Evolutionary conservation across 2,329 filamentous ascomycete species (phyloP).

Genomic region (Cucurbitaria berberidis): DNA sequence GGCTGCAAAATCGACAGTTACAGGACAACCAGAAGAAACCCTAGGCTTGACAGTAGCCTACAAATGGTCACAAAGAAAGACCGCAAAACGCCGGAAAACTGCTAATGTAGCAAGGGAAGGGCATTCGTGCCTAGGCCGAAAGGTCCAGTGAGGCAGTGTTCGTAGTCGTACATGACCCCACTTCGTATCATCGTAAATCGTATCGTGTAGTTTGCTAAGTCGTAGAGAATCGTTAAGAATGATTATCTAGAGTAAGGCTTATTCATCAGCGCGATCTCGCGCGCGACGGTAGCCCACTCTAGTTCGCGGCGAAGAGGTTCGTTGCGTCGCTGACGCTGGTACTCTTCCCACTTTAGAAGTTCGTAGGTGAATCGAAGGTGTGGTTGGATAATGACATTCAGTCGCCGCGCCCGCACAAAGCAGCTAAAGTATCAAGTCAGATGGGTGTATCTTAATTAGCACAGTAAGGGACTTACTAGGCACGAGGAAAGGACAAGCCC

Average conservation of each 20-base stretch:
- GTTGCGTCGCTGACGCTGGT: conserved; percentile 64
- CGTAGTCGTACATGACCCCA: conserved; percentile 29
- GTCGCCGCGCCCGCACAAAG: conserved; percentile 86
- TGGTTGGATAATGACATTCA: conserved; percentile 98
- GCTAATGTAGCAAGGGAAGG: conserved; percentile 4
- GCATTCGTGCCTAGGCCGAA: conserved; percentile 10
- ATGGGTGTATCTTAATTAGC: not conserved
- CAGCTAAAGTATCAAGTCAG: conserved; percentile 60
- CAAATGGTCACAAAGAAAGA: not conserved
- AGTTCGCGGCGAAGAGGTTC: conserved; percentile 72
- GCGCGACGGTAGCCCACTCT: conserved; percentile 86
- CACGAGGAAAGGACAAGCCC: conserved; percentile 82
- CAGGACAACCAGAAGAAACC: not conserved
- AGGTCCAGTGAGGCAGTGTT: conserved; percentile 9
- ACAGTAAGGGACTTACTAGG: conserved; percentile 69
- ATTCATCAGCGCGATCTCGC: conserved; percentile 96
- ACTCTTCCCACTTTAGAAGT: conserved; percentile 93
- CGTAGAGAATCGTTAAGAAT: conserved; percentile 4
- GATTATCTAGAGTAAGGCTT: conserved; percentile 79
- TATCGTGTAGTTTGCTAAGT: conserved; percentile 15
- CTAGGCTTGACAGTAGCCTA: not conserved
- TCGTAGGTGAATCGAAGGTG: conserved; percentile 93
- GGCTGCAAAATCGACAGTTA: not conserved
- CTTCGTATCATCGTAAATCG: conserved; percentile 29
- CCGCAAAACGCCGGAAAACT: conserved; percentile 12